Evolutionary conservation across 2,329 filamentous ascomycete species (phyloP), one percentile per base, ranked within the genome.

Genomic region (Sodiomyces alkalinus): DNA sequence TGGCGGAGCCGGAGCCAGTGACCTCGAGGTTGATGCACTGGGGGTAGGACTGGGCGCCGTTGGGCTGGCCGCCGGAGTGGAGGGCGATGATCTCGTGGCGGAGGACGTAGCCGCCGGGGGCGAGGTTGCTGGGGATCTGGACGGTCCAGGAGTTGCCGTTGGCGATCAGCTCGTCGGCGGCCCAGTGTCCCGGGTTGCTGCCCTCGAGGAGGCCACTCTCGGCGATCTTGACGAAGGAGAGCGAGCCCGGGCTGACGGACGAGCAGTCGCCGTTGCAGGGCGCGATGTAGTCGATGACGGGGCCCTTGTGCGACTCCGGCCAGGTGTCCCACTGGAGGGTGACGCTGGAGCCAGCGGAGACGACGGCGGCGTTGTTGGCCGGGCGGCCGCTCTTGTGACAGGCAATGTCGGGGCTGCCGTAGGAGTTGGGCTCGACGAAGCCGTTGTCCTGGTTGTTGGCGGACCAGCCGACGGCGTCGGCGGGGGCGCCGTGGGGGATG

Each of bases 1-100:
- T 32, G 5, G 35, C 36, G 2, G 42, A 40, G 18, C 54, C 53
- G 22, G 47, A 43, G 18, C 61, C 60, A 22, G 49, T 55, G 28
- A 66, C 53, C 38, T 56, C 46, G 32, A 75, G 46, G 54, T 73
- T 73, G 42, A 68, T 51, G 42, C 71, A 66, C 38, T 62, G 58
- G 31, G 58, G 57, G 42, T 66, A 66, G 41, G 59, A 60, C 45
- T 66, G 60, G 19, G 60, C 57, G 13, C 59, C 58, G 33, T 50
- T 42, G 18, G 42, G 32, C 23, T 56, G 47, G 7, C 58, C 56
- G n/a, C 48, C 49, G n/a, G 52, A 53, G 45, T 66, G 62, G 11
- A 66, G 51, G 13, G 54, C 60, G 26, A 65, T 58, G 37, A 63
- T 57, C 41, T 66, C 62, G 34, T 63, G 58, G 15, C 62, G 56